These are phyloP conservation scores for Huntiella savannae DNA, from an alignment of 2,329 filamentous ascomycete species.

Conservation along the genomic window DNA sequence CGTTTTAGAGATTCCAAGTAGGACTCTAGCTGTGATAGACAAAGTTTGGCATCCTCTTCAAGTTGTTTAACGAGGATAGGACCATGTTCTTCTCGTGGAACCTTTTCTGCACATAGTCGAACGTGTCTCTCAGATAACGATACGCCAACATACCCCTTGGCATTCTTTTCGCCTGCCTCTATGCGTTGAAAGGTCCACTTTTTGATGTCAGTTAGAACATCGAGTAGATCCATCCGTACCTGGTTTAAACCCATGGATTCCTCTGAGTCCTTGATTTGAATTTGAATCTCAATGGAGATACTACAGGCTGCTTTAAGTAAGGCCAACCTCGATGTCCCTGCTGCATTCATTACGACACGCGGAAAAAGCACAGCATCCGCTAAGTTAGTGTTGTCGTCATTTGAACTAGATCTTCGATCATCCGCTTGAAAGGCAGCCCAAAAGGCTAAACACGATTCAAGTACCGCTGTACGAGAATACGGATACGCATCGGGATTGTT, in stretches of 20 bases:
- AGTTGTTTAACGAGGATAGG: conserved; percentile 20
- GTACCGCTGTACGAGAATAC: neutral
- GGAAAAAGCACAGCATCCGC: too few relatives aligned
- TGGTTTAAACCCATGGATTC: conserved; percentile 17
- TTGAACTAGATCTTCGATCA: too few relatives aligned
- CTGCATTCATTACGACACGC: too few relatives aligned
- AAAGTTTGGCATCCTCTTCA: conserved; percentile 19
- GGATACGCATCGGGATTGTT: neutral
- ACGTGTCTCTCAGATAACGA: conserved; percentile 23
- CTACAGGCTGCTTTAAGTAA: conserved; percentile 20
- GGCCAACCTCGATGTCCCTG: conserved; percentile 14
- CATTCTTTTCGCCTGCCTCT: conserved; percentile 32
- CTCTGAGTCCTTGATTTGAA: conserved; percentile 23
- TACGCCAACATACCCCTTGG: conserved; percentile 30
- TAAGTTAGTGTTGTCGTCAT: too few relatives aligned
- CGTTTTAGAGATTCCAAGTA: neutral
- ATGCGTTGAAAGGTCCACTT: conserved; percentile 23
- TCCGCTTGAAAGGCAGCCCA: neutral
- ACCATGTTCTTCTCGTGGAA: conserved; percentile 19
- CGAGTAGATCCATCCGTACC: conserved; percentile 23
- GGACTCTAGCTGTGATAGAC: conserved; percentile 19
- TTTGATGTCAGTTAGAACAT: conserved; percentile 23
- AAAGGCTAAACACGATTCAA: neutral
- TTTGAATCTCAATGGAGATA: conserved; percentile 23
- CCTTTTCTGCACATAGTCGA: conserved; percentile 21